Evolutionary conservation across 139 green algal genomes (phyloP).

Genomic region (Yamagishiella unicocca): DNA sequence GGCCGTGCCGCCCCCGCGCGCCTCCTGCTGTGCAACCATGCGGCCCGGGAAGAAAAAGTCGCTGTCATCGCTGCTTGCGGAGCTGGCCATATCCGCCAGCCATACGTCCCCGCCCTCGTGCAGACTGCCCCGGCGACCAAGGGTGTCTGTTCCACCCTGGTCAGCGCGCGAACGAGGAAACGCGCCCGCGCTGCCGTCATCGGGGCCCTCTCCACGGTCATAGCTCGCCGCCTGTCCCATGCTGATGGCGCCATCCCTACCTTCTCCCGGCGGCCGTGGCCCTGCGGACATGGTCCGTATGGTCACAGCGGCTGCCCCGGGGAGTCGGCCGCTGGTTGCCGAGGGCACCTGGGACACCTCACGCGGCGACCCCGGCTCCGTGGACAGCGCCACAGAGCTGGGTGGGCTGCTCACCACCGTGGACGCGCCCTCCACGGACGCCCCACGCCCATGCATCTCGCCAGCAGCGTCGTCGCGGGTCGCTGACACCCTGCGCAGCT

Average conservation of each 20-base stretch:
- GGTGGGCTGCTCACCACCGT: constrained; percentile 34
- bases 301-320: not conserved
- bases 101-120: constrained; percentile 23
- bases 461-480: not conserved
- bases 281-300: not conserved
- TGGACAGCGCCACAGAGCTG: constrained; percentile 14
- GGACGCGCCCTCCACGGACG: not conserved
- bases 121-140: constrained; percentile 18
- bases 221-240: too few relatives aligned
- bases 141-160: too few relatives aligned
- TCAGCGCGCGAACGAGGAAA: too few relatives aligned
- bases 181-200: too few relatives aligned
- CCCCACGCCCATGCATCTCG: not conserved
- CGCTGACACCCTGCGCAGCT: too few relatives aligned
- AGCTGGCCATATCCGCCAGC: not conserved
- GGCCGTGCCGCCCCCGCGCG: not conserved
- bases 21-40: not conserved
- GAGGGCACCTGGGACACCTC: not conserved
- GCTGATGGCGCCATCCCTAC: not conserved
- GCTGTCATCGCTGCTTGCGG: constrained; percentile 18
- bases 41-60: not conserved
- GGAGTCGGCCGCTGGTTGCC: not conserved
- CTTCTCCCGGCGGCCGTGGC: not conserved
- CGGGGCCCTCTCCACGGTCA: too few relatives aligned
- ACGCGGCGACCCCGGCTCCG: not conserved